Conservation (phyloP, 2,329 filamentous ascomycete species). For the Leptodontidium sp. region DNA sequence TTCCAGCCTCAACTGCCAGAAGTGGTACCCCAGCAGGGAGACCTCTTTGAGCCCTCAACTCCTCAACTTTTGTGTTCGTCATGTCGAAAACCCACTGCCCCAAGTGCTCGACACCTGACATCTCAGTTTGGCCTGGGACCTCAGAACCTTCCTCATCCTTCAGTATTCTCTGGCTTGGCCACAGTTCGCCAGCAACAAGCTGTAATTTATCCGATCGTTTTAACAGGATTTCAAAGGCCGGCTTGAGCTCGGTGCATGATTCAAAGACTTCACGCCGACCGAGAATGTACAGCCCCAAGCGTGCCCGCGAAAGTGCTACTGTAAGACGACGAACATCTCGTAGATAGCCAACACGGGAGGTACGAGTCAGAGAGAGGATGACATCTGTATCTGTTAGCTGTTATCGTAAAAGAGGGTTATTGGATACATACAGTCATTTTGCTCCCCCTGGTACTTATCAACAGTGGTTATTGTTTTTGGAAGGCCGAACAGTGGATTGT, state of each 20-base stretch:
- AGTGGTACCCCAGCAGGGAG: slow-evolving; percentile 36
- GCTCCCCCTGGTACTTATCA: slow-evolving; percentile 98
- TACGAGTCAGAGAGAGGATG: slow-evolving; percentile 91
- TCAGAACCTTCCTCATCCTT: slow-evolving; percentile 55
- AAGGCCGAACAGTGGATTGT: slow-evolving; percentile 85
- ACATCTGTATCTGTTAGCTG: slow-evolving; percentile 66
- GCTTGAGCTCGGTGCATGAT: slow-evolving; percentile 83
- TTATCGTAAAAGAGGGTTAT: background rate
- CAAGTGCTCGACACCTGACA: slow-evolving; percentile 93
- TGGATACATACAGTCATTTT: slow-evolving; percentile 87
- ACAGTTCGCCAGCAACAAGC: slow-evolving; percentile 87
- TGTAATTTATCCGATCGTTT: slow-evolving; percentile 81
- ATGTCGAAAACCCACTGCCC: slow-evolving; percentile 98
- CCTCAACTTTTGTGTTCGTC: slow-evolving; percentile 64
- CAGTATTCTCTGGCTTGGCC: slow-evolving; percentile 68
- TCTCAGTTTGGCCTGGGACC: slow-evolving; percentile 68
- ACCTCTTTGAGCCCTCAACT: slow-evolving; percentile 44
- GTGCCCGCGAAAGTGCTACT: slow-evolving; percentile 90
- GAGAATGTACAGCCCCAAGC: slow-evolving; percentile 90
- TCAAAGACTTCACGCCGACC: slow-evolving; percentile 90
- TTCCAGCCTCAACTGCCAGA: slow-evolving; percentile 23
- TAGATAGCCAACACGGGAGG: slow-evolving; percentile 88
- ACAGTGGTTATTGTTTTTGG: slow-evolving; percentile 92
- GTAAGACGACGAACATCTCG: slow-evolving; percentile 93
- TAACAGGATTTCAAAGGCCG: slow-evolving; percentile 83